These are phyloP conservation scores for Royoungia palumana DNA, from an alignment of 768 basidiomycete genomes.

Conservation along the genomic window DNA sequence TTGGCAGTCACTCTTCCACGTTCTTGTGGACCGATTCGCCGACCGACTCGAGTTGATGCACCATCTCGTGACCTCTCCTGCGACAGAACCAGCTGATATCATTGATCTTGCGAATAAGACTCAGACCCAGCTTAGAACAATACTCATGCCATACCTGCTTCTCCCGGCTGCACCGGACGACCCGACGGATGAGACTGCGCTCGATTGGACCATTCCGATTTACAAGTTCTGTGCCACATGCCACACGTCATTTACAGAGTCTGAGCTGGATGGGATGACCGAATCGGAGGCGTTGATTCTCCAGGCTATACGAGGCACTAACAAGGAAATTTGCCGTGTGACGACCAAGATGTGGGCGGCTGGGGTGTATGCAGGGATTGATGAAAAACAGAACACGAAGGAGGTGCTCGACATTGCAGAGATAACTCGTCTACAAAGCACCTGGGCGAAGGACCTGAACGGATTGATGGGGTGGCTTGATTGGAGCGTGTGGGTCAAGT, in stretches of 20 bases:
- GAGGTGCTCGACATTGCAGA: neutral
- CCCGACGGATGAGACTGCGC: neutral
- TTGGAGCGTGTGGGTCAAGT: constrained; percentile 50
- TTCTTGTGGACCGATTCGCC: constrained; percentile 31
- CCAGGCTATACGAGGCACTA: constrained; percentile 31
- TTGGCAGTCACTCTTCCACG: constrained; percentile 28
- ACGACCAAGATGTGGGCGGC: constrained; percentile 46
- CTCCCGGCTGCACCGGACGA: constrained; percentile 5
- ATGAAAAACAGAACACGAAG: constrained; percentile 8
- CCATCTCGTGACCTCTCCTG: constrained; percentile 18
- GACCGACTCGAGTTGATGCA: constrained; percentile 26
- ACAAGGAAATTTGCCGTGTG: constrained; percentile 44
- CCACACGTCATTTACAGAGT: constrained; percentile 19
- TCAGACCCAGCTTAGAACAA: constrained; percentile 24
- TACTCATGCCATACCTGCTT: constrained; percentile 29
- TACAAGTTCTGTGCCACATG: constrained; percentile 30
- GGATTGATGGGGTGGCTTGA: constrained; percentile 48
- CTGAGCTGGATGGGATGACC: constrained; percentile 17
- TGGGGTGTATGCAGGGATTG: constrained; percentile 27
- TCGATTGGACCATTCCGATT: constrained; percentile 29
- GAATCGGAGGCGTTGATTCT: constrained; percentile 29
- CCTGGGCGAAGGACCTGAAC: constrained; percentile 29
- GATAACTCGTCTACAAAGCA: constrained; percentile 7
- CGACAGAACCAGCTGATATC: neutral
- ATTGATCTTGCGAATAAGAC: constrained; percentile 1